Evolutionary conservation across 768 basidiomycete genomes (phyloP).

Genomic region (Phanerochaete carnosa): DNA sequence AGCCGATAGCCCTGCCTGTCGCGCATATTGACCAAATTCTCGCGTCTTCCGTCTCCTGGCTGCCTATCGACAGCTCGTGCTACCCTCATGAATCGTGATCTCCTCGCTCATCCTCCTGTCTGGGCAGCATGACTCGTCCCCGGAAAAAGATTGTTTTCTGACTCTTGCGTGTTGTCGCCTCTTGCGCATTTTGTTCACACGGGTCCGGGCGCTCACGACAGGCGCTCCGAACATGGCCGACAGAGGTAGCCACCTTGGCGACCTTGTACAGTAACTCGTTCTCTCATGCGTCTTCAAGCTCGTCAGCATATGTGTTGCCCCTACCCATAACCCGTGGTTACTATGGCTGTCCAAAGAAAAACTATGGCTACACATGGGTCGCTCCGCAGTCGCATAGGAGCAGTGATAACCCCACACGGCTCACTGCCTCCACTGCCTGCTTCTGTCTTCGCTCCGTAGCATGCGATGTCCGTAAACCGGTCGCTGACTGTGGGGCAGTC

Average conservation of each 20-base stretch:
- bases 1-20: too few relatives aligned
- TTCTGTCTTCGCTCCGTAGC: neutral
- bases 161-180: neutral
- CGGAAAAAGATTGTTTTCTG: constrained; percentile 1
- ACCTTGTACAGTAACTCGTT: neutral
- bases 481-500: neutral
- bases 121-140: constrained; percentile 5
- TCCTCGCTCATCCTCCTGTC: neutral
- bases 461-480: neutral
- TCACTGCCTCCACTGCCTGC: neutral
- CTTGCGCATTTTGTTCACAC: constrained; percentile 3
- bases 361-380: neutral
- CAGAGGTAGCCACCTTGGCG: neutral
- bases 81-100: constrained; percentile 1
- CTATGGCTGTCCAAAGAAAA: too few relatives aligned
- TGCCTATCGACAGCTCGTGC: neutral
- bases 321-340: too few relatives aligned
- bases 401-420: too few relatives aligned
- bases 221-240: neutral
- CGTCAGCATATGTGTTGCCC: neutral
- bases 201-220: neutral
- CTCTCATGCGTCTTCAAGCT: neutral
- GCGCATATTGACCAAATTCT: neutral
- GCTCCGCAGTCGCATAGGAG: neutral
- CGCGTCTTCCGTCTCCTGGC: neutral